These are phyloP conservation scores for Dysphania ambrosioides DNA, from an alignment of 148 eudicot species.

Conservation along the genomic window DNA sequence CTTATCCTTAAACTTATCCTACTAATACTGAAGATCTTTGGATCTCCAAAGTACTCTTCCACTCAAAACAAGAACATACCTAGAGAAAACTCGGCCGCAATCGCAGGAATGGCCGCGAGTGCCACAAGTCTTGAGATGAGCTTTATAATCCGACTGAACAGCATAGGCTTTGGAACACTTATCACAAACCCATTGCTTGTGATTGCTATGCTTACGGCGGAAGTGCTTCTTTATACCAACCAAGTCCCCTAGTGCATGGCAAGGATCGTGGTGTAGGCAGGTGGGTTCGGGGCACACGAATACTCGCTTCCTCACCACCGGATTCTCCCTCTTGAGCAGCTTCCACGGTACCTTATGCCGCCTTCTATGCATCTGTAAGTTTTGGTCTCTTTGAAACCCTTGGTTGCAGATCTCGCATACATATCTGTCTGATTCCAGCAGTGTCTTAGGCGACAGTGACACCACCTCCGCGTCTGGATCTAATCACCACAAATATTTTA, in stretches of 20 bases:
- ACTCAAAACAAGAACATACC: too few relatives aligned
- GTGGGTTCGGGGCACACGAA: conserved; percentile 89
- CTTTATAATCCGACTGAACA: conserved; percentile 85
- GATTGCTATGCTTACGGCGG: conserved; percentile 73
- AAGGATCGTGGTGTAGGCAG: conserved; percentile 85
- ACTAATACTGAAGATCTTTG: too few relatives aligned
- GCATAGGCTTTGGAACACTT: conserved; percentile 84
- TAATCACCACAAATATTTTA: background rate
- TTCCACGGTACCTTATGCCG: conserved; percentile 96
- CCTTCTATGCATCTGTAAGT: conserved; percentile 86
- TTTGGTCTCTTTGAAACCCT: conserved; percentile 92
- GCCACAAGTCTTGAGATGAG: conserved; percentile 90
- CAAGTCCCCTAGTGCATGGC: conserved; percentile 87
- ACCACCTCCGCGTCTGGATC: conserved; percentile 98
- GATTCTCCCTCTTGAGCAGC: conserved; percentile 65
- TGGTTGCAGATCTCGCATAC: conserved; percentile 96
- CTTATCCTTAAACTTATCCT: background rate
- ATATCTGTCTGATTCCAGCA: conserved; percentile 77
- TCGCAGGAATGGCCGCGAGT: conserved; percentile 92
- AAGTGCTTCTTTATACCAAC: conserved; percentile 94
- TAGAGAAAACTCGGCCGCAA: conserved; percentile 91
- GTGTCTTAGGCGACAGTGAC: conserved; percentile 72
- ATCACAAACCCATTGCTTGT: conserved; percentile 82
- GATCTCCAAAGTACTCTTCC: too few relatives aligned
- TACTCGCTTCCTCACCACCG: conserved; percentile 59